Percentiles rank a stretch among this genome's conserved stretches.
These are phyloP conservation scores for Canavalia ensiformis DNA, from an alignment of 306 rosid species.

Conservation along the genomic window DNA sequence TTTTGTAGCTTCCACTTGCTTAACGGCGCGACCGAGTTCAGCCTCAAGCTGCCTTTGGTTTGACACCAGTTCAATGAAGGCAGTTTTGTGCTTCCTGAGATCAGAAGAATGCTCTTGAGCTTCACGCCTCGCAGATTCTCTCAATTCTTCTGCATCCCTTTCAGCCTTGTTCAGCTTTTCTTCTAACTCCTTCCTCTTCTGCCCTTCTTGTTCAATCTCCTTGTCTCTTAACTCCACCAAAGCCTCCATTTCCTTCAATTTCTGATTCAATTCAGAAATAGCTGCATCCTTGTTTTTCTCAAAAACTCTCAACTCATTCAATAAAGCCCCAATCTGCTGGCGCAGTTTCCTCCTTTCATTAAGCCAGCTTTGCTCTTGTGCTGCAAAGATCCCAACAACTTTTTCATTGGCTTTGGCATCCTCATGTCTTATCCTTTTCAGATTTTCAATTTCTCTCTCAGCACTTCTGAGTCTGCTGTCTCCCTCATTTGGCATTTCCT, in stretches of 20 bases:
- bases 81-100: conserved; percentile 90
- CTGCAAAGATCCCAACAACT: conserved; percentile 90
- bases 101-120: conserved; percentile 85
- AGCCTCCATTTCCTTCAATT: conserved; percentile 67
- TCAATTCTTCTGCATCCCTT: conserved; percentile 66
- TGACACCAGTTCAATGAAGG: conserved; percentile 89
- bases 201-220: conserved; percentile 64
- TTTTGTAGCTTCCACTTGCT: conserved; percentile 76
- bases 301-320: conserved; percentile 68
- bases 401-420: conserved; percentile 97
- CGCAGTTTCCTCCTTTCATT: conserved; percentile 75
- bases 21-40: conserved; percentile 69
- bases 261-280: conserved; percentile 62
- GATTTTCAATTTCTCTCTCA: conserved; percentile 70
- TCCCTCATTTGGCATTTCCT: conserved; percentile 50
- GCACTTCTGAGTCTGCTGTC: conserved; percentile 62
- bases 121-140: conserved; percentile 65
- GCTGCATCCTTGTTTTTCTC: conserved; percentile 66
- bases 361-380: conserved; percentile 92
- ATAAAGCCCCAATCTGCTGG: conserved; percentile 74
- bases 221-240: conserved; percentile 66
- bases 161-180: conserved; percentile 68
- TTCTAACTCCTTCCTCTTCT: conserved; percentile 68
- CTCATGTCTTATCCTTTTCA: conserved; percentile 81
- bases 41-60: conserved; percentile 93